Evolutionary conservation across 768 basidiomycete species (phyloP), one percentile per base, ranked within the genome.

Genomic region (Mycena kentingensis): DNA sequence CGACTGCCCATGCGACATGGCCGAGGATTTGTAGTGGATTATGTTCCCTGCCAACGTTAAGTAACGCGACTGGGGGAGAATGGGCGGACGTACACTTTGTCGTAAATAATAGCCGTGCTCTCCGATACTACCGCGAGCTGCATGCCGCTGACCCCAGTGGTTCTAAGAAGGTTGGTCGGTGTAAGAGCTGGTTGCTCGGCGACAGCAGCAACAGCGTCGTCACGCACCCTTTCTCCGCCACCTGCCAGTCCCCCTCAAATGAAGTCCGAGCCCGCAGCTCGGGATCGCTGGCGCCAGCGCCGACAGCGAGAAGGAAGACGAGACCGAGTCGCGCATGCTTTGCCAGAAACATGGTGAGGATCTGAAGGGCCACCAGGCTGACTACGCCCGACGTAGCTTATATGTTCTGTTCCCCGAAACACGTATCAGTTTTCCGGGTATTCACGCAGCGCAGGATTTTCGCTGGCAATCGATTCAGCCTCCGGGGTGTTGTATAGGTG

Each of bases 1-100:
- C 62, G 5, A 71, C 74, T 24, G 70, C 71, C 77, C 77, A 78
- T 15, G 77, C 77, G 5, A 70, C 60, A 54, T 76, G 71, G 5
- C 70, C 71, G 49, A 74, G 64, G 49, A 76, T 63, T 21, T 58
- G 65, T 4, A 77, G 62, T 8, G 74, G 74, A 43, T 78, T 76
- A 53, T 77, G 63, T 41, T 68, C 66, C 25, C 60, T 61, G 53
- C 38, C 15, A 18, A 8, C 41, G 36, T n/a, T 51, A 34, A 51
- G 49, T 44, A 35, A 44, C 42, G 18, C 44, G 46, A n/a, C 46
- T 18, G 32, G 36, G 39, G 27, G 39, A 32, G 31, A 41, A 39
- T 39, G 35, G 38, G 25, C 28, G 3, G 2, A 46, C 57, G 41
- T 57, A 62, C 61, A 62, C 61, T 60, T 62, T 60, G 37, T 62